These are phyloP conservation scores for Boechera retrofracta DNA, from an alignment of 345 rosid species.

Conservation along the genomic window DNA sequence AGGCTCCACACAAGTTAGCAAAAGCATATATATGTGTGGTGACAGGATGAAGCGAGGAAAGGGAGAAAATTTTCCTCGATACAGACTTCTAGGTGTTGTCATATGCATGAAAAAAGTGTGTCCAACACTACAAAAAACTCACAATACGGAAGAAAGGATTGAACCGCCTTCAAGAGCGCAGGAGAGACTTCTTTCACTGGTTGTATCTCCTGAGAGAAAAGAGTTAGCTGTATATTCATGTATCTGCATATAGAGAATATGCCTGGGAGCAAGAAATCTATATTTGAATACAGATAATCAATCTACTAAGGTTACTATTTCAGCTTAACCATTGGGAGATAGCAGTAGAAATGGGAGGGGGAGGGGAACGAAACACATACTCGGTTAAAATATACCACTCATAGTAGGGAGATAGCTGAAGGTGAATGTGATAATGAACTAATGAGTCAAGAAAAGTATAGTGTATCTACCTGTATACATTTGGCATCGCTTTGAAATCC, in stretches of 20 bases:
- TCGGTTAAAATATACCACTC: conserved; percentile 22
- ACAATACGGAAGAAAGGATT: conserved; percentile 90
- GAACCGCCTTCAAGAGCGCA: conserved; percentile 72
- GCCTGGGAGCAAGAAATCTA: neutral
- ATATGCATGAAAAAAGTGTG: conserved; percentile 20
- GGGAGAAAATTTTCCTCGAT: neutral
- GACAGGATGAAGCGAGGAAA: conserved; percentile 19
- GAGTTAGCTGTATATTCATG: conserved; percentile 29
- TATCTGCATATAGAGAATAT: conserved; percentile 13
- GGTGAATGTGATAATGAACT: conserved; percentile 16
- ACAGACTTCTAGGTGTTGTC: conserved; percentile 12
- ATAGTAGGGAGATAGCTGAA: conserved; percentile 27
- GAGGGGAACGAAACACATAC: neutral
- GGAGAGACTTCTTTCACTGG: conserved; percentile 95
- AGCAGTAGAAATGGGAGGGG: conserved; percentile 8
- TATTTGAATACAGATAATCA: conserved; percentile 2
- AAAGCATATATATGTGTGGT: neutral
- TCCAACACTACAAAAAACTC: conserved; percentile 47
- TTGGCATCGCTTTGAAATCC: conserved; percentile 92
- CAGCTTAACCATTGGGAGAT: conserved; percentile 17
- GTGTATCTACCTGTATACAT: conserved; percentile 66
- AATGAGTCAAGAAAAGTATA: neutral
- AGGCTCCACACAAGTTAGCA: conserved; percentile 32
- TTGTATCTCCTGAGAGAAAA: conserved; percentile 66
- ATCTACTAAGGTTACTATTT: conserved; percentile 19